Percentiles rank a stretch among this genome's conserved stretches.
Conservation (phyloP, 2,329 filamentous ascomycete genomes). For the Colletotrichum magnum region DNA sequence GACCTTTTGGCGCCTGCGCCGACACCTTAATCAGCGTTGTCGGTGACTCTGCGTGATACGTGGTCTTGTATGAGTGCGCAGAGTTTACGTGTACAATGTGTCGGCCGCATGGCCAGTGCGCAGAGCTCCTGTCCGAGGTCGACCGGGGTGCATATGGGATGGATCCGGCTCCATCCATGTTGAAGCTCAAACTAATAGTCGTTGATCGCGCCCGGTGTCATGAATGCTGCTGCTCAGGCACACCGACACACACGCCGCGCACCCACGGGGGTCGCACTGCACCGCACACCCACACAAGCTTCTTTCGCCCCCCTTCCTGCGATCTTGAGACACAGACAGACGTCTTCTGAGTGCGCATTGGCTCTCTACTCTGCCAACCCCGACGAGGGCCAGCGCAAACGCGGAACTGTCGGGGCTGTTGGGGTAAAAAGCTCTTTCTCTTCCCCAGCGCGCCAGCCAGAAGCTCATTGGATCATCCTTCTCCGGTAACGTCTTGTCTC, state of each 20-base stretch:
- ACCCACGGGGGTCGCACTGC: constrained; percentile 23
- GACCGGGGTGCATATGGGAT: constrained; percentile 39
- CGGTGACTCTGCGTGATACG: constrained; percentile 15
- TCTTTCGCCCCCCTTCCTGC: not conserved
- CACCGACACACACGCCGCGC: constrained; percentile 6
- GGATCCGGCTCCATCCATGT: constrained; percentile 37
- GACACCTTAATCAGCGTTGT: constrained; percentile 26
- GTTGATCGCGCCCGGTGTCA: constrained; percentile 38
- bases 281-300: constrained; percentile 13
- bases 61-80: constrained; percentile 17
- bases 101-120: constrained; percentile 31
- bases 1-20: constrained; percentile 5
- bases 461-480: not conserved
- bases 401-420: constrained; percentile 37
- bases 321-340: constrained; percentile 23
- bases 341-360: constrained; percentile 23
- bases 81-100: constrained; percentile 27
- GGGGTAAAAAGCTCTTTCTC: not conserved
- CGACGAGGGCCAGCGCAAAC: constrained; percentile 31
- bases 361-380: constrained; percentile 5
- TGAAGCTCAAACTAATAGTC: constrained; percentile 39
- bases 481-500: constrained; percentile 19
- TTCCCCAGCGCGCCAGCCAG: not conserved
- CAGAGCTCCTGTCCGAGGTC: constrained; percentile 20
- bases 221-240: constrained; percentile 38